These are phyloP conservation scores for Tuber microsphaerosporum DNA, from an alignment of 495 filamentous ascomycete species.

Conservation along the genomic window DNA sequence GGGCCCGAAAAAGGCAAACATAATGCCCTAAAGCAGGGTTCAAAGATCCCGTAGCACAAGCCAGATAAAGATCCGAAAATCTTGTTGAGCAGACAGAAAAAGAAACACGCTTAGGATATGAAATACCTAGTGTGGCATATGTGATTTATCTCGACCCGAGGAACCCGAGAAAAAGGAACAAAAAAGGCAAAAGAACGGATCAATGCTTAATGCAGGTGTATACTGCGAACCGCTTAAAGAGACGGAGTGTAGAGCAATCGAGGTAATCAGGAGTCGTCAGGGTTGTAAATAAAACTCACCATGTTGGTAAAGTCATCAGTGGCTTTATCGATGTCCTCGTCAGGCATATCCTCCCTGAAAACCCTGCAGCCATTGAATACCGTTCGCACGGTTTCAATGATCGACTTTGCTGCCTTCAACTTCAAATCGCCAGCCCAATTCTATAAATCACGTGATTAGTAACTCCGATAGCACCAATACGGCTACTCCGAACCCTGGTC, in stretches of 20 bases:
- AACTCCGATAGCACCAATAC: constrained; percentile 2
- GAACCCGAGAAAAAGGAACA: constrained; percentile 3
- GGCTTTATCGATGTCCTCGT: constrained; percentile 43
- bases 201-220: neutral
- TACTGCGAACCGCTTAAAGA: neutral
- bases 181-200: neutral
- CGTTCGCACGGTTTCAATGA: constrained; percentile 37
- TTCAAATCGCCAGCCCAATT: constrained; percentile 94
- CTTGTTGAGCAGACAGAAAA: neutral
- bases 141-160: neutral
- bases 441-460: constrained; percentile 46
- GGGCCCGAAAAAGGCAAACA: constrained; percentile 5
- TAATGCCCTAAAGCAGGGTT: constrained; percentile 1
- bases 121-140: neutral
- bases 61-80: neutral
- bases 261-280: neutral
- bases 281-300: constrained; percentile 45
- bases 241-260: neutral
- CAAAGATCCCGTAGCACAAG: constrained; percentile 12
- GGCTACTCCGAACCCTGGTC: constrained; percentile 10
- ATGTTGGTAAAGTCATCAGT: constrained; percentile 79
- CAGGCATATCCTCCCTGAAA: constrained; percentile 59
- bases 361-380: constrained; percentile 39
- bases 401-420: constrained; percentile 54
- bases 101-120: constrained; percentile 6